A percentile compares a stretch with the other conserved stretches of the same genome.
phyloP scores from a whole-genome alignment of 1,139 yeast species.

The Kodamaea sp. region DNA sequence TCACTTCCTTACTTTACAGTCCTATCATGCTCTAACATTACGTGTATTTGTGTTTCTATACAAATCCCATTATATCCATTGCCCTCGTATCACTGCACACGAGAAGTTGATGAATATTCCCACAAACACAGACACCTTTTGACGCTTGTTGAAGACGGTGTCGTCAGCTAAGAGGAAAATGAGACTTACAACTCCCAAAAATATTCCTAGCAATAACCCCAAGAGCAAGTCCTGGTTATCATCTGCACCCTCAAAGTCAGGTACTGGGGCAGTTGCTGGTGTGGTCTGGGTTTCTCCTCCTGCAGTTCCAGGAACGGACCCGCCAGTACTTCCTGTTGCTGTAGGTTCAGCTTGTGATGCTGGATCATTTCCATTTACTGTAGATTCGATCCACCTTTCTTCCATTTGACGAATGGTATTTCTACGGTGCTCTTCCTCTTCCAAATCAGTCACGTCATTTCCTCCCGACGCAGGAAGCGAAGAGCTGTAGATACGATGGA shows the following conservation, averaged over 20 bases:
- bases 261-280: conserved; percentile 29
- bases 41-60: too few relatives aligned
- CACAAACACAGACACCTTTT: conserved; percentile 60
- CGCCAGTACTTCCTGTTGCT: conserved; percentile 1
- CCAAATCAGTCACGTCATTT: conserved; percentile 35
- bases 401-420: conserved; percentile 62
- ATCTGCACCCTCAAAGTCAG: conserved; percentile 35
- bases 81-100: conserved; percentile 55
- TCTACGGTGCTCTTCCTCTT: conserved; percentile 41
- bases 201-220: conserved; percentile 64
- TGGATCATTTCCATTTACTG: conserved; percentile 40
- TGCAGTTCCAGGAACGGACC: conserved; percentile 1
- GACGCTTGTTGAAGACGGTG: conserved; percentile 56
- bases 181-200: conserved; percentile 62
- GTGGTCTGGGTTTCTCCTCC: conserved; percentile 17
- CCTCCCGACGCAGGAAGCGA: conserved; percentile 6
- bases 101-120: conserved; percentile 62
- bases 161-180: conserved; percentile 58
- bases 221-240: conserved; percentile 61
- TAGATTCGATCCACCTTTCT: conserved; percentile 88
- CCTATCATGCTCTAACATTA: too few relatives aligned
- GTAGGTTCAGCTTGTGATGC: conserved; percentile 2
- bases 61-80: too few relatives aligned
- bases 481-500: conserved; percentile 62
- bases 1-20: too few relatives aligned